Conservation (phyloP, 495 filamentous ascomycete genomes). For the Massariosphaeria phaeospora region DNA sequence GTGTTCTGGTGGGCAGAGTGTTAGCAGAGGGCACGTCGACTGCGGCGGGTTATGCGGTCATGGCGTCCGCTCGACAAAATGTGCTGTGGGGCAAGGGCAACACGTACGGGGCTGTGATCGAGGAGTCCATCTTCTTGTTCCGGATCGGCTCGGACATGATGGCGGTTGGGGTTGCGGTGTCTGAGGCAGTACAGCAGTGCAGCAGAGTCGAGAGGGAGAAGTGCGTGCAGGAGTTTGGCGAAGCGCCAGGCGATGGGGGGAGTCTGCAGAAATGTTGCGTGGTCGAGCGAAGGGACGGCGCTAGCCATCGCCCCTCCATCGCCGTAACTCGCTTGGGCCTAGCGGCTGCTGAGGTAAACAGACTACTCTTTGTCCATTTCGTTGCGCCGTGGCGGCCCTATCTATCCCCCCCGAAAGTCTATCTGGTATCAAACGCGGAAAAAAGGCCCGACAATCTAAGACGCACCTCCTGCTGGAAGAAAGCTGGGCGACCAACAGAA, state of each 20-base stretch:
- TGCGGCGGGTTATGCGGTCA: conserved; percentile 18
- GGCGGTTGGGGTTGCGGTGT: no score
- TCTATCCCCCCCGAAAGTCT: no score
- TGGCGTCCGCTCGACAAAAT: conserved; percentile 4
- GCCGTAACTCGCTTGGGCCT: conserved; percentile 21
- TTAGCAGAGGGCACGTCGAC: conserved; percentile 19
- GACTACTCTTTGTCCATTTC: no score
- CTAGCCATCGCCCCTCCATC: conserved; percentile 30
- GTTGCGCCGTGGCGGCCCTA: no score
- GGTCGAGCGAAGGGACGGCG: conserved; percentile 26
- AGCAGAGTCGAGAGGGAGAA: background rate
- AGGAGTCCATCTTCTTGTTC: conserved; percentile 74
- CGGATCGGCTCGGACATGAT: conserved; percentile 87
- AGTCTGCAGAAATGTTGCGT: conserved; percentile 30
- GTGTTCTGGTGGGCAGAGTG: conserved; percentile 56
- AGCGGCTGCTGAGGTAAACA: background rate
- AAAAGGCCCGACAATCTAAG: conserved; percentile 1
- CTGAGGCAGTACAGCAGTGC: conserved; percentile 1
- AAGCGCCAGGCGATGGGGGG: conserved; percentile 9
- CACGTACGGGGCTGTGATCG: conserved; percentile 80
- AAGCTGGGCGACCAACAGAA: conserved; percentile 19
- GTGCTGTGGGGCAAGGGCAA: conserved; percentile 12
- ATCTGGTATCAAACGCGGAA: conserved; percentile 32
- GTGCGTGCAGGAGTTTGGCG: conserved; percentile 14
- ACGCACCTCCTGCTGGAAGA: conserved; percentile 23